Base-by-base conservation (phyloP, 805 yeast genomes). In the Yarrowia sp. region DNA sequence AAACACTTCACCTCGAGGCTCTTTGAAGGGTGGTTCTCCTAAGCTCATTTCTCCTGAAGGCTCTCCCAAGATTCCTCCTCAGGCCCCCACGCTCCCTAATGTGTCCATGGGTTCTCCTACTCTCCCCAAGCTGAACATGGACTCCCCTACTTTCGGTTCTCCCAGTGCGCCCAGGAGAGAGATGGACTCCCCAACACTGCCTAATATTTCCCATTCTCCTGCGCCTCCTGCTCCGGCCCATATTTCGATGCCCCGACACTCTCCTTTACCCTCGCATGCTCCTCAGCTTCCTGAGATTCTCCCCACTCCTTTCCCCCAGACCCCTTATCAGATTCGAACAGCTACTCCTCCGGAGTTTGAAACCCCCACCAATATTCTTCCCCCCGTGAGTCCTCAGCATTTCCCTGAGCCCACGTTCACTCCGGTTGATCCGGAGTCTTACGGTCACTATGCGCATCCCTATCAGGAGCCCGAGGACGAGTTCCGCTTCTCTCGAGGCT, bases 371-470 rank as follows among this genome's bases (percentile, higher is more conserved):
- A 40, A 39, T 15, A n/a, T 55, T 24, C 61, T 55, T 24, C 61
- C 61, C n/a, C 61, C 61, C 13, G 61, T 40, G 36, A 55, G 46
- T 10, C 61, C 61, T 39, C 61, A 55, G 61, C 61, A 55, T 55
- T 55, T 55, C 46, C 61, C 61, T 24, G 61, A 55, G 61, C 61
- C 61, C 19, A 24, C 34, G 2, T 55, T 55, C 36, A 39, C 61
- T 10, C 61, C 61, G 15, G 61, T 55, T 7, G 46, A 39, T 3
- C 61, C 61, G 0, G 46, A 8, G 12, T 20, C 46, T 7, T 55
- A 9, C n/a, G 46, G 46, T 3, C 61, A 55, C 36, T 55, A 55
- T 24, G 46, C 46, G 15, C 46, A 30, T 20, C 61, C 61, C 20
- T 55, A 55, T 20, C 38, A 55, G 10, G 61, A 55, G 61, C 44